Conservation (phyloP, 2,329 filamentous ascomycete genomes). For the Colletotrichum liriopes region DNA sequence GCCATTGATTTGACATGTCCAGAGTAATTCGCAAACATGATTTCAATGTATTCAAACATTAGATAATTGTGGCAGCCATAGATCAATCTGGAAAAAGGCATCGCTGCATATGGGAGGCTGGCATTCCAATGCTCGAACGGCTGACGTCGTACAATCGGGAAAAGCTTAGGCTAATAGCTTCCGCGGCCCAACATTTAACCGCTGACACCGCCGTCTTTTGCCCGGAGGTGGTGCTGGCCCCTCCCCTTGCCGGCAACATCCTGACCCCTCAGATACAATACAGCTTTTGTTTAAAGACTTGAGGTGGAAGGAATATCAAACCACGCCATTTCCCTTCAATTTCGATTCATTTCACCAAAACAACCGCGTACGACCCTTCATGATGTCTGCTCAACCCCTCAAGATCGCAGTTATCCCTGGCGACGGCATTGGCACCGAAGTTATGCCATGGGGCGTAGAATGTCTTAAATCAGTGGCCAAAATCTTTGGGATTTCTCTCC, state of each 20-base stretch:
- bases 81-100: neutral
- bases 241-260: neutral
- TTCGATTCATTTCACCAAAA: neutral
- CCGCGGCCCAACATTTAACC: conserved; percentile 34
- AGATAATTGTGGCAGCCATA: conserved; percentile 66
- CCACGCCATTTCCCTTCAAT: neutral
- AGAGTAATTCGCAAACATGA: no score
- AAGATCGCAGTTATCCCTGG: conserved; percentile 76
- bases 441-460: conserved; percentile 59
- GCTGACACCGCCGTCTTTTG: neutral
- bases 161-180: conserved; percentile 22
- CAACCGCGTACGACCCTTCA: neutral
- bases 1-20: conserved; percentile 48
- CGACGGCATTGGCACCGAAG: conserved; percentile 80
- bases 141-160: conserved; percentile 26
- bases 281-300: neutral
- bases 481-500: conserved; percentile 66
- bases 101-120: neutral
- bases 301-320: no score
- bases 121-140: neutral
- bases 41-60: no score
- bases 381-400: conserved; percentile 29
- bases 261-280: neutral
- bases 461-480: conserved; percentile 58
- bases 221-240: neutral